phyloP scores from a whole-genome alignment of 1,284 basidiomycete genomes.

The Cystobasidium slooffiae region DNA sequence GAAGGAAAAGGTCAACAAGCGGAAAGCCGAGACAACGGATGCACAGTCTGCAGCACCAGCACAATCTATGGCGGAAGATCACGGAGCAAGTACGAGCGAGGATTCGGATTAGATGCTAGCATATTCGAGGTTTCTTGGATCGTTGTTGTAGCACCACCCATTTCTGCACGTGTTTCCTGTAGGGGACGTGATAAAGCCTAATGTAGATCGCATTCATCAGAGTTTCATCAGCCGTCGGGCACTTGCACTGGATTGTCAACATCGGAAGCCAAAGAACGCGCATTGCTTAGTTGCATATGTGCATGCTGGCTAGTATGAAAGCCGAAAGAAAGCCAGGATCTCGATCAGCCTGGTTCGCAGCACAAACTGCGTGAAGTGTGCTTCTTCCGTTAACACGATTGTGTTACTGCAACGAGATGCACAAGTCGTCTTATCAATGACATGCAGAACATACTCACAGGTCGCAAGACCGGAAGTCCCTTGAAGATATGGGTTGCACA shows the following conservation, averaged over 20 bases:
- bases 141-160: conserved; percentile 1
- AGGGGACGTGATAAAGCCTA: no score
- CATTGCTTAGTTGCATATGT: no score
- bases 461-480: conserved; percentile 17
- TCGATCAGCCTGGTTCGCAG: no score
- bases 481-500: conserved; percentile 37
- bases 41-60: background rate
- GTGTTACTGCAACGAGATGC: background rate
- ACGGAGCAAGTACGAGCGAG: conserved; percentile 23
- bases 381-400: background rate
- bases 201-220: no score
- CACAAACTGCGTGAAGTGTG: background rate
- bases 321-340: no score
- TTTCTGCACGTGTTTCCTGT: background rate
- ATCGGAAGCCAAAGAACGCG: no score
- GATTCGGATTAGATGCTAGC: conserved; percentile 12
- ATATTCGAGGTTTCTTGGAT: background rate
- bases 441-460: conserved; percentile 9
- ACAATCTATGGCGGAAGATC: background rate
- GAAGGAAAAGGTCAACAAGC: conserved; percentile 11
- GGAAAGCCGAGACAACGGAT: background rate
- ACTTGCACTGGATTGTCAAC: no score
- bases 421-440: background rate
- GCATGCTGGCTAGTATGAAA: no score
- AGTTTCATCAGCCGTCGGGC: no score